Evolutionary conservation across 495 filamentous ascomycete genomes (phyloP).

Genomic region (Baudoinia panamericana): DNA sequence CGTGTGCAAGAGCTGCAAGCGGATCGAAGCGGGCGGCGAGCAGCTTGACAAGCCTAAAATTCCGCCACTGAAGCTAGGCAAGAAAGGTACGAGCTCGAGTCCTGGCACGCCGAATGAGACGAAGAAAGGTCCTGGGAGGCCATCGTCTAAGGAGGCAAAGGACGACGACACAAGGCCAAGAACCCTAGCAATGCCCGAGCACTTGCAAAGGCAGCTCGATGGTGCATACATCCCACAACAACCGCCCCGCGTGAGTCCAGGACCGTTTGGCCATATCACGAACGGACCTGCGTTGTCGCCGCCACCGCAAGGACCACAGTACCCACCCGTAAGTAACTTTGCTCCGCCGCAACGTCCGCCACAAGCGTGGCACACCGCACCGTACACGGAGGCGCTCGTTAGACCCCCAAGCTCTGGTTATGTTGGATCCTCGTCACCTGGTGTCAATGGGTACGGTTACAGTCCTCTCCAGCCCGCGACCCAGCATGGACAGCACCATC

Average conservation of each 20-base stretch:
- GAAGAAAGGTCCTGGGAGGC: not conserved
- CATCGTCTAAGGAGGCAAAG: constrained; percentile 27
- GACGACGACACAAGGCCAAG: constrained; percentile 4
- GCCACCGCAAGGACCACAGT: constrained; percentile 19
- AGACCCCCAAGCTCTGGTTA: constrained; percentile 11
- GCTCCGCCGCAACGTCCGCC: constrained; percentile 12
- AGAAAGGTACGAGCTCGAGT: constrained; percentile 12
- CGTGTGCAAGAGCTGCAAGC: constrained; percentile 65
- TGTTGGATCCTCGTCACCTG: constrained; percentile 8
- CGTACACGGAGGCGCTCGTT: constrained; percentile 5
- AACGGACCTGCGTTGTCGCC: constrained; percentile 30
- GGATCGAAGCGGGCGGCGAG: constrained; percentile 50
- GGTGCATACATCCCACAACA: constrained; percentile 17
- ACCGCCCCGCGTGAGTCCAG: constrained; percentile 8
- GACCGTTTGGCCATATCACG: constrained; percentile 18
- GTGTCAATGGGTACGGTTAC: constrained; percentile 9
- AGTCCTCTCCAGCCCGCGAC: not conserved
- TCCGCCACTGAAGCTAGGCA: constrained; percentile 50
- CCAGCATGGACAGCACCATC: constrained; percentile 17
- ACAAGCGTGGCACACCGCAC: constrained; percentile 16
- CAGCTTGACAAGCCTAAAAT: constrained; percentile 51
- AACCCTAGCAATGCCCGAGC: constrained; percentile 3
- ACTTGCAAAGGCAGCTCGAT: constrained; percentile 21
- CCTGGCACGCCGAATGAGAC: constrained; percentile 11
- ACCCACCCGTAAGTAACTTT: constrained; percentile 18